Evolutionary conservation across 345 rosid genomes (phyloP), one percentile per base, ranked within the genome.

Genomic region (Lumnitzera littorea): DNA sequence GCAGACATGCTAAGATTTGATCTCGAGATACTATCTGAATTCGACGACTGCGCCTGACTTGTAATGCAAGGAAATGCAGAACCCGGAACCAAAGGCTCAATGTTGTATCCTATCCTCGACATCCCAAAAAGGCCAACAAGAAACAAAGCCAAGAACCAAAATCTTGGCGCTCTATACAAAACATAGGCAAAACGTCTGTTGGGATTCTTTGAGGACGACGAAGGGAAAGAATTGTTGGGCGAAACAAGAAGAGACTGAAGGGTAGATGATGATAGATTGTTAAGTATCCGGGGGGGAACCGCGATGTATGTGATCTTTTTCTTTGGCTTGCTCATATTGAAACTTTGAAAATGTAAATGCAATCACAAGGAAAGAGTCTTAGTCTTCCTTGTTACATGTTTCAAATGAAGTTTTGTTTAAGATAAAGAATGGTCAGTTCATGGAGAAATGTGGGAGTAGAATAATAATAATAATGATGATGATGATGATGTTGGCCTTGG

Each of bases 231-330:
- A 55, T 63, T 67, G 56, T 84, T 88, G 1, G 91, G 87, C 1
- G 95, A 83, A 46, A 83, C 69, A 51, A 90, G 82, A 52, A 90
- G 81, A 13, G 82, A 68, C 14, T 82, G 84, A 53, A 81, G 70
- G 13, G 89, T 80, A 50, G 85, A 77, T 47, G 91, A 84, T 2
- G 94, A 82, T 11, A 81, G 58, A 36, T 82, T 72, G 54, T 66
- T 81, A 46, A 81, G 74, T 53, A 81, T 73, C 67, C 72, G 85
- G 50, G 87, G 72, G 47, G 87, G 85, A 36, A 86, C 85, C 9
- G 82, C 69, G 50, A 83, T 83, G 80, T 81, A 86, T 11, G 74
- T 70, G 50, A 70, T 51, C 65, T 74, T 81, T 70, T 66, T 78
- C 71, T 67, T 67, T 12, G 56, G 46, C 65, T 62, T 54, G 48